Base-by-base conservation (phyloP, 1,139 yeast species). In the Kurtzmaniella quercitrusa region DNA sequence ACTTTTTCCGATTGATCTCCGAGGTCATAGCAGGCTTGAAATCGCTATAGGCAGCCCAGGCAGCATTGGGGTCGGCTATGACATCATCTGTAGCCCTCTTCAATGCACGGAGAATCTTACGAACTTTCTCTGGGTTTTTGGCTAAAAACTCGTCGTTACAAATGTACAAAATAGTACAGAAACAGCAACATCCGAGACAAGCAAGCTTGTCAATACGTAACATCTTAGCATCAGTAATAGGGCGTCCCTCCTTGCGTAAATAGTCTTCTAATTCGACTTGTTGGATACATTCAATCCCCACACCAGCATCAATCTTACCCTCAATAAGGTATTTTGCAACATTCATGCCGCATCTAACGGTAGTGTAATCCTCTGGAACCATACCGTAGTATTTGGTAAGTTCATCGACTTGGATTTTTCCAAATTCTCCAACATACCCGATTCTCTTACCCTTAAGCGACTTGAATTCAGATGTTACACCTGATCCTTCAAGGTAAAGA, bases 291-390 rank as follows among this genome's bases (percentile, higher is more conserved):
- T 77, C 82, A 48, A 77, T 74, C 51, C 82, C 82, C 55, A 77
- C 71, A 45, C 82, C 82, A 44, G 81, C 81, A 56, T 77, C 80
- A 44, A 77, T 75, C 49, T 68, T 65, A 34, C 81, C 82, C 46
- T 75, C 79, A 46, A 77, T 72, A 52, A 77, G 76, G 52, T 70
- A 70, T 54, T 75, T 75, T 46, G 82, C 79, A 41, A 77, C 81
- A 52, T 77, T 77, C 82, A 77, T 77, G 42, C 82, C 82, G 52
- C 81, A 76, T 57, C 82, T 68, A 41, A 77, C 79, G n/a, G 82
- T 79, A 43, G 80, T 75, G 57, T 77, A 77, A 56, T 77, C 82
- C 36, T 65, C 65, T 19, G 81, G 81, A 29, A 68, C 68, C 80
- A 77, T 74, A 34, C 81, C 81, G 50, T 71, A 76, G 58, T 76